Evolutionary conservation across 106 monocot genomes (phyloP), one percentile per base, ranked within the genome.

Genomic region (Acanthochlamys bracteata): DNA sequence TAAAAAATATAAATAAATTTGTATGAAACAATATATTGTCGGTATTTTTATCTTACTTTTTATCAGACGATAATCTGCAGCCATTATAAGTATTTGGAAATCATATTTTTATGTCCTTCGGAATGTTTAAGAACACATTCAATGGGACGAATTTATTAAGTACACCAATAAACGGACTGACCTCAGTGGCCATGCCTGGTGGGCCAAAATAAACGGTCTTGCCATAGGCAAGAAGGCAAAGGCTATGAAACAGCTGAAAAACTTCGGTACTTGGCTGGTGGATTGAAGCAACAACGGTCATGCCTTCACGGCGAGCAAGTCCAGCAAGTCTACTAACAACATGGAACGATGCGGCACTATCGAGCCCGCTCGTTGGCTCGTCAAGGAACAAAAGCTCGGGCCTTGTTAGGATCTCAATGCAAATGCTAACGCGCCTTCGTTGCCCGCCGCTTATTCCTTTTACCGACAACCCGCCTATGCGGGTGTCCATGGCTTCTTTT

Each of bases 371-470:
- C 0, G 86, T 90, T 20, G 83, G 86, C 69, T 90, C 90, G 59
- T 91, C 91, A 1, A 91, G 58, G 80, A 91, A 91, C 4, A 91
- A 75, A 10, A 91, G 74, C 71, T 60, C 60, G 3, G 91, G 91
- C 17, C 84, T 47, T 7, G 79, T 91, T 42, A 91, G 41, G 51
- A 84, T 84, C 76, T 91, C 84, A 4, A 84, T 49, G 79, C 91
- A 91, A 3, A 91, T 86, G 78, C 86, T 86, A n/a, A 91, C 86
- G 22, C 91, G 70, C 45, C 86, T 63, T 66, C 73, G 80, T 63
- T 91, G 86, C 0, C 86, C 91, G 0, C 86, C 79, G 33, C 91
- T 86, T 9, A 91, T 68, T 7, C 86, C 83, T 42, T 84, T 83
- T 4, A 41, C 53, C 1, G 60, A 46, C 68, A 63, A 60, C 8